Percentiles rank a stretch among this genome's conserved stretches.
These are phyloP conservation scores for Sanghuangporus weigelae DNA, from an alignment of 1,284 basidiomycete genomes.

Conservation along the genomic window DNA sequence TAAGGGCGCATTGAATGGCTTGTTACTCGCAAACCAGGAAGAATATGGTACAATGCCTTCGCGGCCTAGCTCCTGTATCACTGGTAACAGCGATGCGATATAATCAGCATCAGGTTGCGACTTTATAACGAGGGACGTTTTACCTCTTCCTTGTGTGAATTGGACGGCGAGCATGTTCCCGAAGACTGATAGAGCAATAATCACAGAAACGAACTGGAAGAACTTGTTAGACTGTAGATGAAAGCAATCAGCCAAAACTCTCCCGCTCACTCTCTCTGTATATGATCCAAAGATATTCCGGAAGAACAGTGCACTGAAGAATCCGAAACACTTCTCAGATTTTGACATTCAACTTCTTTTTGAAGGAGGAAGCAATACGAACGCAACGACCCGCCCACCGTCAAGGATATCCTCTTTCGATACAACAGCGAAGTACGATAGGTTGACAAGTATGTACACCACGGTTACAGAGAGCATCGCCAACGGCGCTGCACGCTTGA, in stretches of 20 bases:
- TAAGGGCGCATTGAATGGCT: constrained; percentile 56
- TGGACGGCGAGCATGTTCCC: constrained; percentile 58
- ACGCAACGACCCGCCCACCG: constrained; percentile 61
- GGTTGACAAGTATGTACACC: constrained; percentile 57
- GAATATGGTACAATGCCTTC: constrained; percentile 62
- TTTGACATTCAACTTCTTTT: no score
- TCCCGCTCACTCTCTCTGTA: constrained; percentile 44
- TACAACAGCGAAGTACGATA: constrained; percentile 66
- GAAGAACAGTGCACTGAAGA: constrained; percentile 55
- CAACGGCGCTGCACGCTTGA: constrained; percentile 60
- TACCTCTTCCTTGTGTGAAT: constrained; percentile 61
- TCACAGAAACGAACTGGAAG: constrained; percentile 48
- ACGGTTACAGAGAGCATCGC: constrained; percentile 52
- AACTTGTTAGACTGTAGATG: not conserved
- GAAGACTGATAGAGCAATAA: constrained; percentile 57
- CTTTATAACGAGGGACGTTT: not conserved
- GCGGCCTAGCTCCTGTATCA: constrained; percentile 65
- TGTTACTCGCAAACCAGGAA: constrained; percentile 57
- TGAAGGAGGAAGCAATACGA: no score
- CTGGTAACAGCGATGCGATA: constrained; percentile 27
- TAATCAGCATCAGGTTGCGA: not conserved
- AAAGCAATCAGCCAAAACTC: not conserved
- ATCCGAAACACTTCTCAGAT: not conserved
- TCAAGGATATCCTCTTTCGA: constrained; percentile 57
- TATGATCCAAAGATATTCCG: constrained; percentile 57